phyloP scores from a whole-genome alignment of 2,329 filamentous ascomycete genomes.

The Phyllosticta capitalensis region DNA sequence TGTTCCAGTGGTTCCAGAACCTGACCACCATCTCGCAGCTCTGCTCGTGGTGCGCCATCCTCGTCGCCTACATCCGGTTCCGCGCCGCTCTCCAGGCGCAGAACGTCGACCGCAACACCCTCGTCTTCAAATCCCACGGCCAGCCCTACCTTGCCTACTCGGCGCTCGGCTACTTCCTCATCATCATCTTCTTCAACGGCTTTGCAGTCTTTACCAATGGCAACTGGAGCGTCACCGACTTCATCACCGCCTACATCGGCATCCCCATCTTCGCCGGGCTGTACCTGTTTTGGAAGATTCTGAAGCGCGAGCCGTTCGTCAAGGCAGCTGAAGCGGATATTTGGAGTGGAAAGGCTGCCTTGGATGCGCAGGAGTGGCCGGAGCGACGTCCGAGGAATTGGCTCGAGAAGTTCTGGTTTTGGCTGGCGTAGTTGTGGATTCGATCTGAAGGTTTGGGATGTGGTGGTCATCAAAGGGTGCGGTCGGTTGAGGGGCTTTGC shows the following conservation, averaged over 20 bases:
- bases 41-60: conserved; percentile 22
- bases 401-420: conserved; percentile 41
- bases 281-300: conserved; percentile 51
- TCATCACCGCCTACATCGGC: conserved; percentile 44
- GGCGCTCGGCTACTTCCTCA: conserved; percentile 49
- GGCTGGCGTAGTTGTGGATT: conserved; percentile 31
- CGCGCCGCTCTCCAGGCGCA: conserved; percentile 18
- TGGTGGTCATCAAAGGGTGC: too few species aligned
- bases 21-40: conserved; percentile 22
- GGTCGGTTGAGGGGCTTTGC: background rate
- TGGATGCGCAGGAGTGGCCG: conserved; percentile 38
- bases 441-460: background rate
- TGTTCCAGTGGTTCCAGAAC: conserved; percentile 25
- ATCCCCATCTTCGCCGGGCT: conserved; percentile 25
- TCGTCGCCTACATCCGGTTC: conserved; percentile 21
- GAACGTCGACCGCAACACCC: conserved; percentile 14
- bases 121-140: conserved; percentile 41
- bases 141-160: conserved; percentile 49
- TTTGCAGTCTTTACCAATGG: conserved; percentile 6
- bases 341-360: conserved; percentile 36
- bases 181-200: conserved; percentile 59
- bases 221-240: conserved; percentile 20
- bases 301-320: conserved; percentile 49
- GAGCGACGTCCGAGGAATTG: conserved; percentile 34
- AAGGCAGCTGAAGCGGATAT: conserved; percentile 35